Evolutionary conservation across 148 eudicot genomes (phyloP).

Genomic region (Cornus florida): DNA sequence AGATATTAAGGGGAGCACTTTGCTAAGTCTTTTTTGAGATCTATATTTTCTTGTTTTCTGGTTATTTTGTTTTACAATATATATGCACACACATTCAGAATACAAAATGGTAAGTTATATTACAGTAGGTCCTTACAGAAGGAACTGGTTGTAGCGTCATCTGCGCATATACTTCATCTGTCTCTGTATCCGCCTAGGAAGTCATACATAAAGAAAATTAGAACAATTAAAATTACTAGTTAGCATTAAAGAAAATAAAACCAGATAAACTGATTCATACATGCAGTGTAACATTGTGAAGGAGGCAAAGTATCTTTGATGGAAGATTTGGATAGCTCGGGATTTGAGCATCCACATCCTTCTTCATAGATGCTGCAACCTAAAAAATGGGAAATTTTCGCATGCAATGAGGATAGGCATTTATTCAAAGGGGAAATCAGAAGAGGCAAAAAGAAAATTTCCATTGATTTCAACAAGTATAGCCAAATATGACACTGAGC

Average conservation of each 20-base stretch:
- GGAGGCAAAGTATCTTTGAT: slow-evolving; percentile 83
- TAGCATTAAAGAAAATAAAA: neutral
- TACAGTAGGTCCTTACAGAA: slow-evolving; percentile 48
- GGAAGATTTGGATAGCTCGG: slow-evolving; percentile 91
- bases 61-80: neutral
- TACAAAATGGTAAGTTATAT: neutral
- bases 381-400: slow-evolving; percentile 20
- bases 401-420: slow-evolving; percentile 6
- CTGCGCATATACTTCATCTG: slow-evolving; percentile 99
- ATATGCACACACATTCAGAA: too few relatives aligned
- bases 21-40: neutral
- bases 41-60: neutral
- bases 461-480: slow-evolving; percentile 1
- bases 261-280: slow-evolving; percentile 32
- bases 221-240: neutral
- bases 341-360: slow-evolving; percentile 78
- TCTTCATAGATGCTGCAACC: slow-evolving; percentile 99
- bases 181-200: slow-evolving; percentile 94
- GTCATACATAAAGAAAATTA: slow-evolving; percentile 5
- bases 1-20: neutral
- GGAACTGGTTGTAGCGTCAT: slow-evolving; percentile 96
- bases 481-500: neutral
- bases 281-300: slow-evolving; percentile 86
- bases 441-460: neutral
- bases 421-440: neutral